These are phyloP conservation scores for Fusarium nisikadoi DNA, from an alignment of 2,329 filamentous ascomycete genomes.

Conservation along the genomic window DNA sequence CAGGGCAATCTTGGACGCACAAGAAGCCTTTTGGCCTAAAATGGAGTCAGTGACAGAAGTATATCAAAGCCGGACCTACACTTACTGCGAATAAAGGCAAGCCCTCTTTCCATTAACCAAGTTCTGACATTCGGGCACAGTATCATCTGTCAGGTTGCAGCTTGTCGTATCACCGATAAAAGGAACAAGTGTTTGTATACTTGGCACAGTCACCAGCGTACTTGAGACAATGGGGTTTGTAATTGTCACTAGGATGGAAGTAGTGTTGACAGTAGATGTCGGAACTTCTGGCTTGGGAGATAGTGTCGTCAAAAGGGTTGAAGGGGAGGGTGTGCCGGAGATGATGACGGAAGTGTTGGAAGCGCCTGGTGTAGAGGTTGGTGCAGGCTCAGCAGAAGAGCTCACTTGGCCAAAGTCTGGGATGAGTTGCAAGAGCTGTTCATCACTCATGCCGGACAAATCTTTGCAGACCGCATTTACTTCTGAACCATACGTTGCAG, in stretches of 20 bases:
- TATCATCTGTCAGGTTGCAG: neutral
- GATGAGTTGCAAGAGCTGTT: neutral
- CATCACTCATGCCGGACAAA: neutral
- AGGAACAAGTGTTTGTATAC: neutral
- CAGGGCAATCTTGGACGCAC: fast-evolving
- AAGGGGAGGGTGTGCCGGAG: neutral
- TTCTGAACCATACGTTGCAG: neutral
- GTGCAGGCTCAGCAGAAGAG: neutral
- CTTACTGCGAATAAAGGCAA: neutral
- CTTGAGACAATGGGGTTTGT: neutral
- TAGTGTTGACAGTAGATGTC: neutral
- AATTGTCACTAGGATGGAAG: neutral
- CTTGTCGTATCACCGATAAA: neutral
- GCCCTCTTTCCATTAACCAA: neutral
- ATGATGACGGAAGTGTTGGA: neutral
- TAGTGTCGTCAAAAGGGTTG: neutral
- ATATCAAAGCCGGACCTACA: fast-evolving
- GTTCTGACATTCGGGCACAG: neutral
- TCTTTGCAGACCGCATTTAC: neutral
- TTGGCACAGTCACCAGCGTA: neutral
- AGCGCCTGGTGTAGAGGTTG: neutral
- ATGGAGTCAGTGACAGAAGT: fast-evolving
- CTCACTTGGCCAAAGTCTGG: neutral
- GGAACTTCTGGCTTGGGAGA: neutral
- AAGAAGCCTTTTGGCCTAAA: fast-evolving